phyloP scores from a whole-genome alignment of 805 yeast genomes.

The Candida bentonensis region DNA sequence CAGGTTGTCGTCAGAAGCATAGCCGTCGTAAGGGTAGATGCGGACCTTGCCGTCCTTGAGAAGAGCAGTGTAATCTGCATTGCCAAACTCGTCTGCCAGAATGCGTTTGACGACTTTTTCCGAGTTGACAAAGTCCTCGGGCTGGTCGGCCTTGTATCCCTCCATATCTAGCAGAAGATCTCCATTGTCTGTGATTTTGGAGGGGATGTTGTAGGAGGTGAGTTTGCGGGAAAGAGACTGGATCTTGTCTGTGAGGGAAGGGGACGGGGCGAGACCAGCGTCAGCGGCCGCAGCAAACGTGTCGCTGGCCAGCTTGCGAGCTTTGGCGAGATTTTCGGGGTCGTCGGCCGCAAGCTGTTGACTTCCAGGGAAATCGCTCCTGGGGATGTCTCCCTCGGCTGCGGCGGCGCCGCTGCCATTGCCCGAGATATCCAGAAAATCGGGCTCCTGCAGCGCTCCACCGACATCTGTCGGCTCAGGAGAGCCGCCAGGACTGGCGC shows the following conservation, averaged over 20 bases:
- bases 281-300: background rate
- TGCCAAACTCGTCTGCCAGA: constrained; percentile 55
- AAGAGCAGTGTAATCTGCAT: constrained; percentile 18
- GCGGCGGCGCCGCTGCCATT: background rate
- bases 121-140: constrained; percentile 58
- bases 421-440: constrained; percentile 31
- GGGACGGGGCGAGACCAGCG: background rate
- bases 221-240: constrained; percentile 50
- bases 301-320: background rate
- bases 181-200: constrained; percentile 77
- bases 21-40: constrained; percentile 12
- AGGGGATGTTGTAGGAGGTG: constrained; percentile 58
- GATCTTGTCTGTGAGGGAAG: constrained; percentile 26
- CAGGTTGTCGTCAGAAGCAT: constrained; percentile 8
- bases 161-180: constrained; percentile 86
- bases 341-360: background rate
- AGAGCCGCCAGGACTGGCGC: constrained; percentile 12
- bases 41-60: constrained; percentile 22
- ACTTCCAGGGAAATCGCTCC: too few relatives aligned
- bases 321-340: background rate
- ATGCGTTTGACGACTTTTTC: constrained; percentile 64
- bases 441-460: constrained; percentile 30
- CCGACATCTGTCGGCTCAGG: constrained; percentile 8
- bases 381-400: too few relatives aligned
- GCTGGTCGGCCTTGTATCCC: constrained; percentile 73